These are phyloP conservation scores for Kockovaella imperatae DNA, from an alignment of 768 basidiomycete species.

Conservation along the genomic window DNA sequence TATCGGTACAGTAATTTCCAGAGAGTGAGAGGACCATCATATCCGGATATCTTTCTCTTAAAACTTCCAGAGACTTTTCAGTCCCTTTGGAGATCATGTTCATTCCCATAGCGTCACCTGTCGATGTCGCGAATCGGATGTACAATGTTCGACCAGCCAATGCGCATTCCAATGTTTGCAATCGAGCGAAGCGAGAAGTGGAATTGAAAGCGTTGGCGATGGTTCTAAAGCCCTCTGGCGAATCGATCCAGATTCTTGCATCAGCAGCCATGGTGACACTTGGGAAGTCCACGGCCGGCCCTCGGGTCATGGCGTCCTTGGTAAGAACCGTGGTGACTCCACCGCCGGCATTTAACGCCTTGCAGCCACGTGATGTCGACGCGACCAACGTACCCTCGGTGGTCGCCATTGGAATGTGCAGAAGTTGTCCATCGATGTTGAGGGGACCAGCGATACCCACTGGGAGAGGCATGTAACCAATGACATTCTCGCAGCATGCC, in stretches of 20 bases:
- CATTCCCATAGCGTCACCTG: constrained; percentile 99
- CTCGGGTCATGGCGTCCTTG: constrained; percentile 93
- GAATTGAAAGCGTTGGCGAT: constrained; percentile 84
- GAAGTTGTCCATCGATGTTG: constrained; percentile 71
- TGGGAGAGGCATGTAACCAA: constrained; percentile 92
- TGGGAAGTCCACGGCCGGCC: constrained; percentile 96
- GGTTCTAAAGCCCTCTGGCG: constrained; percentile 64
- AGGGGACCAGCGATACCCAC: constrained; percentile 95
- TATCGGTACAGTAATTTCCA: constrained; percentile 99
- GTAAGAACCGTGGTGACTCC: constrained; percentile 90
- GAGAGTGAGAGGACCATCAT: constrained; percentile 86
- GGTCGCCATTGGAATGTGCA: constrained; percentile 97
- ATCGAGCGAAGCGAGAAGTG: constrained; percentile 83
- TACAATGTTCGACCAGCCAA: constrained; percentile 89
- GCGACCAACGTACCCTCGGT: constrained; percentile 99
- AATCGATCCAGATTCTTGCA: constrained; percentile 81
- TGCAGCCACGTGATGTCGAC: constrained; percentile 93
- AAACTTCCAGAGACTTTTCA: constrained; percentile 77
- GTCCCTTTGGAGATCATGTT: constrained; percentile 99
- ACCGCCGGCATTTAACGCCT: constrained; percentile 91
- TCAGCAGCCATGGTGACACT: constrained; percentile 66
- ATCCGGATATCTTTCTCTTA: constrained; percentile 67
- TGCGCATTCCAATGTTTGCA: constrained; percentile 76
- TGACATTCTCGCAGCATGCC: constrained; percentile 97
- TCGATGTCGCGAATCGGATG: constrained; percentile 85